A percentile compares a stretch with the other conserved stretches of the same genome.
Evolutionary conservation across 2,329 filamentous ascomycete genomes (phyloP).

Genomic region (Diaporthe velutina): DNA sequence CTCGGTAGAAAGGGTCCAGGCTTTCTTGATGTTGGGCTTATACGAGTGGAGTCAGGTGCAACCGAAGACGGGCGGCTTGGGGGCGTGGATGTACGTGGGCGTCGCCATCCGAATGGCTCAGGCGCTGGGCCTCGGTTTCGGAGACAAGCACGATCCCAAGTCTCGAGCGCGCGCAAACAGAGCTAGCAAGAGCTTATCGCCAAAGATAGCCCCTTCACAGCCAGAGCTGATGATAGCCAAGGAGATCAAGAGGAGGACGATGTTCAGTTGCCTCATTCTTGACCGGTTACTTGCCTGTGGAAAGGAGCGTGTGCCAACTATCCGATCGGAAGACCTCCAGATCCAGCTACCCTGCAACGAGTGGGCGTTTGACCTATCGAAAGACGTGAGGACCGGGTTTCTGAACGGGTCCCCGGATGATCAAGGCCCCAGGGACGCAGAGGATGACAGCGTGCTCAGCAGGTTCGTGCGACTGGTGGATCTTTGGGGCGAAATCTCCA

Average conservation of each 20-base stretch:
- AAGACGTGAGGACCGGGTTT: conserved; percentile 67
- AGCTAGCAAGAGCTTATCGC: conserved; percentile 10
- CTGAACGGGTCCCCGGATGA: conserved; percentile 47
- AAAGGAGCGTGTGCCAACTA: conserved; percentile 69
- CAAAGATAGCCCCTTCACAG: conserved; percentile 21
- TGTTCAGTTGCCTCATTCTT: conserved; percentile 81
- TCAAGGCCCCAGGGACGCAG: conserved; percentile 44
- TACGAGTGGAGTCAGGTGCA: conserved; percentile 79
- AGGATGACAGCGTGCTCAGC: conserved; percentile 63
- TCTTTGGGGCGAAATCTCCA: conserved; percentile 70
- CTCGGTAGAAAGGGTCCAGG: conserved; percentile 74
- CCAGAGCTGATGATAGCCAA: conserved; percentile 65
- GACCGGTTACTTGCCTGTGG: conserved; percentile 78
- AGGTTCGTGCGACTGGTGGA: conserved; percentile 71
- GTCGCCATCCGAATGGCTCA: conserved; percentile 75
- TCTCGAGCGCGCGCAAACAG: conserved; percentile 33
- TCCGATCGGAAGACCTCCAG: conserved; percentile 69
- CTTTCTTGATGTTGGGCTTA: conserved; percentile 77
- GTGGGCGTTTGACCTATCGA: conserved; percentile 72
- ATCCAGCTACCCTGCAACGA: conserved; percentile 79
- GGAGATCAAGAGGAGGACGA: conserved; percentile 76
- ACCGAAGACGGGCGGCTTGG: conserved; percentile 62
- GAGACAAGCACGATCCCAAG: conserved; percentile 55
- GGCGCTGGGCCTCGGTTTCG: conserved; percentile 71
- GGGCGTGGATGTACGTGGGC: conserved; percentile 76